Evolutionary conservation across 73 alveolate species (phyloP), one percentile per base, ranked within the genome.

Genomic region (Paramecium octaurelia): DNA sequence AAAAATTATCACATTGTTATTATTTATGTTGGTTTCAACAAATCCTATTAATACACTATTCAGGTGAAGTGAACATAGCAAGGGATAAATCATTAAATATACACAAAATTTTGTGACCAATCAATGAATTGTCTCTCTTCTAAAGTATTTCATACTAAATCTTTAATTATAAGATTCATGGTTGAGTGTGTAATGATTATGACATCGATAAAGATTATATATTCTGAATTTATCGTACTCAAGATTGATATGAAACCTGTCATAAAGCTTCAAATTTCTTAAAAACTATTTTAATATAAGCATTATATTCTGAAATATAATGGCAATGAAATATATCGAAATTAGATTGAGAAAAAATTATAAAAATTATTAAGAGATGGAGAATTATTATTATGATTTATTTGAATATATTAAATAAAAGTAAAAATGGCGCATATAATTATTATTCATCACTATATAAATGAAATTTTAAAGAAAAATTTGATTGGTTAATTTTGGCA

Each of bases 401-500:
- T 18, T 54, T 54, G 69, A 54, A 54, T 54, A 54, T 4, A 54
- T 54, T 54, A 54, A 54, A 54, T 54, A 54, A 54, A 54, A 54
- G 35, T n/a, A 54, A 18, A 54, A 54, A 54, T 54, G 69, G 69
- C 69, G 69, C 69, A 54, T 54, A 54, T 54, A 54, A 54, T 54
- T 54, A 54, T 54, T 54, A 54, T 54, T 54, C 31, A 23, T n/a
- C 31, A 8, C 48, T 10, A 64, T 64, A 27, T 23, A 64, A 64
- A 64, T 64, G 42, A 64, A 29, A 14, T 64, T 64, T 64, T 64
- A 14, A 31, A 64, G 46, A 64, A 64, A 64, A 64, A 31, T 64
- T 31, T 73, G 87, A 73, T 73, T 73, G 87, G 87, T 18, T 73
- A 38, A 73, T 73, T 73, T 73, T 29, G 40, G 60, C 40, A 36